A percentile compares a stretch with the other conserved stretches of the same genome.
Evolutionary conservation across 179 eudicot species (phyloP).

Genomic region (Gypsophila paniculata): DNA sequence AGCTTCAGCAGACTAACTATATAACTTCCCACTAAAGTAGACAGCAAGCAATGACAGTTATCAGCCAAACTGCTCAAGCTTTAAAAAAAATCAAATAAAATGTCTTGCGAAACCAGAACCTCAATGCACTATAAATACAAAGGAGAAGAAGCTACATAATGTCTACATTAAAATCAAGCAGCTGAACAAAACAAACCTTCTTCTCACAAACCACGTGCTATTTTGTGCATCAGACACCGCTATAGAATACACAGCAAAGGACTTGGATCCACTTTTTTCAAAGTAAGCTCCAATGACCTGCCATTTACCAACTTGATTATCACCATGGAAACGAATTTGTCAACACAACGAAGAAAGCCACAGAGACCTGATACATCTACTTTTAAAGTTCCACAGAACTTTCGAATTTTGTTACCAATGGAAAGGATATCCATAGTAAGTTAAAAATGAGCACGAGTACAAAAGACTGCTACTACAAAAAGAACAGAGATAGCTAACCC

Average conservation of each 20-base stretch:
- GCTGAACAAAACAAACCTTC: background rate
- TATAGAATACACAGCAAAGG: conserved; percentile 93
- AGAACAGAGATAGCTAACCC: conserved; percentile 46
- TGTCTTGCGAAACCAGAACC: no score
- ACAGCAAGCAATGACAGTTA: background rate
- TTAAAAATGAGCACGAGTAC: background rate
- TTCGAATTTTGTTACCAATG: background rate
- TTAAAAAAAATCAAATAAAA: no score
- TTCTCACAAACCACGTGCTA: conserved; percentile 72
- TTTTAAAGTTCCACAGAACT: background rate
- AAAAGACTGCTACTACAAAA: background rate
- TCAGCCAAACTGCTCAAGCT: background rate
- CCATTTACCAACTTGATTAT: conserved; percentile 9
- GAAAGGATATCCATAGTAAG: background rate
- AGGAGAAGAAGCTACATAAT: no score
- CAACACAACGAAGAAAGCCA: background rate
- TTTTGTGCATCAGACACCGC: conserved; percentile 79
- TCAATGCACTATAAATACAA: no score
- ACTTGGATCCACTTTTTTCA: conserved; percentile 81
- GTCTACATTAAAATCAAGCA: background rate
- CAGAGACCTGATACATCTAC: conserved; percentile 5
- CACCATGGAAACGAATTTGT: background rate
- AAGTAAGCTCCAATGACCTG: conserved; percentile 95
- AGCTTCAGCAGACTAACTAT: background rate
- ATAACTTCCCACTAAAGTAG: background rate